These are phyloP conservation scores for Fusarium chaquense DNA, from an alignment of 2,329 filamentous ascomycete species.

Conservation along the genomic window DNA sequence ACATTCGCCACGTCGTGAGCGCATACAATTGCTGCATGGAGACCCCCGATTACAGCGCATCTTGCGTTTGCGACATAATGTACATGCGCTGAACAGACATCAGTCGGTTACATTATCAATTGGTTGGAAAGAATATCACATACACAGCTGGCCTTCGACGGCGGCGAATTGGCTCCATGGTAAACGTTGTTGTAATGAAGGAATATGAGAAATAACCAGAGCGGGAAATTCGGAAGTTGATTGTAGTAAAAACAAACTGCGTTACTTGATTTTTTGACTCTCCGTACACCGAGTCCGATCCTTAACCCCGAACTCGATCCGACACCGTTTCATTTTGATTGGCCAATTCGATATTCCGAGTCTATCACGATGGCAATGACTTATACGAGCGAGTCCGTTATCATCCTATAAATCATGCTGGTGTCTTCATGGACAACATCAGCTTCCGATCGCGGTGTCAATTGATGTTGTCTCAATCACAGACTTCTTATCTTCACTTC, in stretches of 20 bases:
- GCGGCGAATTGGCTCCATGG: conserved; percentile 40
- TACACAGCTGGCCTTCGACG: conserved; percentile 50
- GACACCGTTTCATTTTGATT: neutral
- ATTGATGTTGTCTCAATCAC: too few relatives aligned
- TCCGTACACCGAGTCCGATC: conserved; percentile 16
- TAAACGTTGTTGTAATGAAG: neutral
- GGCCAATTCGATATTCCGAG: neutral
- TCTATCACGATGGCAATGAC: neutral
- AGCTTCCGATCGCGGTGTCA: too few relatives aligned
- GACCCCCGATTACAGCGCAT: conserved; percentile 57
- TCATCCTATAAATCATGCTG: too few relatives aligned
- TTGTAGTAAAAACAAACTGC: conserved; percentile 12
- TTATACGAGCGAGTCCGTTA: neutral
- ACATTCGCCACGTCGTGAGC: conserved; percentile 53
- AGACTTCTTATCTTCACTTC: too few relatives aligned
- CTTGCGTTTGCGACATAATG: conserved; percentile 58
- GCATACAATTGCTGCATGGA: conserved; percentile 58
- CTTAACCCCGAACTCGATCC: neutral
- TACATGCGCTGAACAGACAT: conserved; percentile 52
- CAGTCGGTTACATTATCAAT: rapidly evolving
- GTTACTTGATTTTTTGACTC: neutral
- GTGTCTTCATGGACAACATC: too few relatives aligned
- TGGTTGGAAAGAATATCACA: rapidly evolving
- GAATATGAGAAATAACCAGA: neutral
- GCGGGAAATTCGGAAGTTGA: conserved; percentile 4